Evolutionary conservation across 2,329 filamentous ascomycete genomes (phyloP).

Genomic region (Aureobasidium sp.): DNA sequence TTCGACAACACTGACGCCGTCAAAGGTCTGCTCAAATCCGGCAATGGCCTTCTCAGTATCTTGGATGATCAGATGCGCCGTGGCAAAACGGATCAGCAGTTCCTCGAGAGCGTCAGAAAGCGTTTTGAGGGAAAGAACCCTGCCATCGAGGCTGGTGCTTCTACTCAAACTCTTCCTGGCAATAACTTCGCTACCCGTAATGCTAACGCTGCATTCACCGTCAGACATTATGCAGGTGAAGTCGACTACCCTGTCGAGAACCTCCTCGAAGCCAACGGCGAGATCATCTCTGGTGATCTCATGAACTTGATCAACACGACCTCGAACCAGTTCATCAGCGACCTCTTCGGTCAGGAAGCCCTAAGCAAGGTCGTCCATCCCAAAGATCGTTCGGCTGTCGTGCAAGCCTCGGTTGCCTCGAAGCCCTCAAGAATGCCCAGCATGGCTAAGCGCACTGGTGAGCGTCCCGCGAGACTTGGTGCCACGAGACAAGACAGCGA

Average conservation of each 20-base stretch:
- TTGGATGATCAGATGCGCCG: constrained; percentile 92
- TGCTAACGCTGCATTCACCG: constrained; percentile 71
- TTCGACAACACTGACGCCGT: constrained; percentile 97
- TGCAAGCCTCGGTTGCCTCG: constrained; percentile 93
- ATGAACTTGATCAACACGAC: constrained; percentile 88
- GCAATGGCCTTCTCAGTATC: constrained; percentile 89
- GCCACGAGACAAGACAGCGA: constrained; percentile 36
- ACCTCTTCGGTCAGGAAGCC: constrained; percentile 93
- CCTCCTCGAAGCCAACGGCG: constrained; percentile 89
- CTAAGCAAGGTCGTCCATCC: constrained; percentile 91
- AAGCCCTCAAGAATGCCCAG: constrained; percentile 90
- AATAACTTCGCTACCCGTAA: constrained; percentile 88
- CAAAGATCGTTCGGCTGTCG: constrained; percentile 79
- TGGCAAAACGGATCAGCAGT: constrained; percentile 79
- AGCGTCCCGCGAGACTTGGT: constrained; percentile 44
- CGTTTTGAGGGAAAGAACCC: constrained; percentile 93
- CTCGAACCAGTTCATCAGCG: constrained; percentile 79
- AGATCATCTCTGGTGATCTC: constrained; percentile 89
- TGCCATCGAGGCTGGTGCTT: constrained; percentile 70
- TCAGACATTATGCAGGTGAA: constrained; percentile 93
- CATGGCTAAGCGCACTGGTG: constrained; percentile 74
- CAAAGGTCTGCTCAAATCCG: constrained; percentile 80
- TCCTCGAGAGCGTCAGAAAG: constrained; percentile 84
- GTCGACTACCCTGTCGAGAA: constrained; percentile 87
- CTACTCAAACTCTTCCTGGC: constrained; percentile 70